phyloP scores from a whole-genome alignment of 768 basidiomycete genomes.

The Auricularia sp. region DNA sequence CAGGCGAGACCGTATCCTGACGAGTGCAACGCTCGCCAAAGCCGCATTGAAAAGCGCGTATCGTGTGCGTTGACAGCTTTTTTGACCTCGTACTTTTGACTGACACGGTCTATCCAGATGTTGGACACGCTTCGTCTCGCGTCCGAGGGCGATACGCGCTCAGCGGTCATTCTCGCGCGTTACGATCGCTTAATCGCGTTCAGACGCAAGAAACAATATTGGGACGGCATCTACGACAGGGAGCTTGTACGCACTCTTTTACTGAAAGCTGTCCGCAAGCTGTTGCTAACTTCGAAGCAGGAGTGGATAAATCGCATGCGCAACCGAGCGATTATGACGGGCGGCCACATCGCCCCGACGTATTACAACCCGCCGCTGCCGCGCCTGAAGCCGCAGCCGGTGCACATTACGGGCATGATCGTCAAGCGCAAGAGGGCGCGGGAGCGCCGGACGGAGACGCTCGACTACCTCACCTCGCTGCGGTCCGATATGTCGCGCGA shows the following conservation, averaged over 20 bases:
- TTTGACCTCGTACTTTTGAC: neutral
- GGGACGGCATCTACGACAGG: conserved; percentile 35
- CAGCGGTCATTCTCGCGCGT: conserved; percentile 32
- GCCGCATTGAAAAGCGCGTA: conserved; percentile 23
- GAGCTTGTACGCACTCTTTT: conserved; percentile 36
- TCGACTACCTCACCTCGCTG: conserved; percentile 23
- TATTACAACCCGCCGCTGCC: conserved; percentile 63
- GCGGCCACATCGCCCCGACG: conserved; percentile 55
- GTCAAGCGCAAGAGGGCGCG: conserved; percentile 32
- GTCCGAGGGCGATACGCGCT: conserved; percentile 19
- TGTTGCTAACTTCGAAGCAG: conserved; percentile 22
- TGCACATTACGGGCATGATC: conserved; percentile 62
- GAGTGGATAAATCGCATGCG: conserved; percentile 45
- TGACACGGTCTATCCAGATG: conserved; percentile 9
- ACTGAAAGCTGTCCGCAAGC: neutral
- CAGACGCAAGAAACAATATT: conserved; percentile 39
- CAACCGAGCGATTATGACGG: conserved; percentile 60
- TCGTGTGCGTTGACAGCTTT: conserved; percentile 22
- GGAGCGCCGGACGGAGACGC: conserved; percentile 34
- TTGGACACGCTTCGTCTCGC: conserved; percentile 41
- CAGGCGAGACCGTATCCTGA: no score
- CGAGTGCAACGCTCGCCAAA: no score
- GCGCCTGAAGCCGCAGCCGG: conserved; percentile 70
- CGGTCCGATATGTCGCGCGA: conserved; percentile 28
- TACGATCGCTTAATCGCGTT: conserved; percentile 49